A percentile compares a stretch with the other conserved stretches of the same genome.
phyloP scores from a whole-genome alignment of 345 rosid genomes.

The Brassica incana region DNA sequence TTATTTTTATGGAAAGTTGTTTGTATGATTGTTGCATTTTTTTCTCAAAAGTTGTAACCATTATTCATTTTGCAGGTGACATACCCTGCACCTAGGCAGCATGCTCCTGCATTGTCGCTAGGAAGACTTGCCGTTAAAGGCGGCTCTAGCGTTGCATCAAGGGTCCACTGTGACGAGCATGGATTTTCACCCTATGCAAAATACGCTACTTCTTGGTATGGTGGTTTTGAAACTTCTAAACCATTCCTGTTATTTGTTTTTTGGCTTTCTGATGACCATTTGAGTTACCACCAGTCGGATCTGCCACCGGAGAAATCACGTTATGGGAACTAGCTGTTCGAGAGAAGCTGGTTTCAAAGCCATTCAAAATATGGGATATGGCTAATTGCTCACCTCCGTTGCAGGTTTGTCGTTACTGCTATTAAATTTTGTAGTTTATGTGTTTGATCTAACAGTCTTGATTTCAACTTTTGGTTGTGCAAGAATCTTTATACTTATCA shows the following conservation, averaged over 20 bases:
- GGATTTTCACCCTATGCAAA: slow-evolving; percentile 82
- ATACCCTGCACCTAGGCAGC: slow-evolving; percentile 60
- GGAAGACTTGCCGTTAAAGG: slow-evolving; percentile 87
- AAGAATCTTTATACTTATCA: slow-evolving; percentile 18
- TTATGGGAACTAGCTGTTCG: slow-evolving; percentile 67
- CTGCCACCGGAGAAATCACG: slow-evolving; percentile 73
- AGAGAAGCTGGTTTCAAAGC: slow-evolving; percentile 67
- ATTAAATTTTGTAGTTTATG: not conserved
- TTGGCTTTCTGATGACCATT: slow-evolving; percentile 31
- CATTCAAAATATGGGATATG: slow-evolving; percentile 76
- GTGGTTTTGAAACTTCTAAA: slow-evolving; percentile 9
- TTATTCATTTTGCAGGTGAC: slow-evolving; percentile 52
- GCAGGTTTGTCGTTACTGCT: slow-evolving; percentile 53
- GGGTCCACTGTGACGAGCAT: slow-evolving; percentile 82
- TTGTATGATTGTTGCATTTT: slow-evolving; percentile 17
- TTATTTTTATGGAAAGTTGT: slow-evolving; percentile 4
- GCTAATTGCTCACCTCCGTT: slow-evolving; percentile 47
- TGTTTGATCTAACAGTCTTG: slow-evolving; percentile 1
- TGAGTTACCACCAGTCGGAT: slow-evolving; percentile 66
- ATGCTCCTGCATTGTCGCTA: slow-evolving; percentile 50
- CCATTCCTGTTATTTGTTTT: not conserved
- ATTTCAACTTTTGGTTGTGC: slow-evolving; percentile 11
- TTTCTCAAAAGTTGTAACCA: slow-evolving; percentile 5
- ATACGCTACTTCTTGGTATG: slow-evolving; percentile 77
- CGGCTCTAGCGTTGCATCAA: slow-evolving; percentile 66